Base-by-base conservation (phyloP, 225 moss, liverwort and hornwort genomes). In the Straminergon stramineum region DNA sequence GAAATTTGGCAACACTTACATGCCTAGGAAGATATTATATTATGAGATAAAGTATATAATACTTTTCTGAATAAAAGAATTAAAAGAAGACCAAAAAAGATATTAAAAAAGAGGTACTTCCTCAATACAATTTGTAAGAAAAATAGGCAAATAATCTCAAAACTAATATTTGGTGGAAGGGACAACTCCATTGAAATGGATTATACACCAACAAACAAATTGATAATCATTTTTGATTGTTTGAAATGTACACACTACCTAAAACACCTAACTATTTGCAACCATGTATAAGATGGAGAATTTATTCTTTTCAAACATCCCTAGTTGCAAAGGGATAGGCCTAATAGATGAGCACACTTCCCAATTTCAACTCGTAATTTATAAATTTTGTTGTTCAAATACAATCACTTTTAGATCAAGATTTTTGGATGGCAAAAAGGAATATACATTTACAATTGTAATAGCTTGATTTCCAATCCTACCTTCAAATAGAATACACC, bases 21-120 rank as follows among this genome's bases (percentile, higher is more conserved):
- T 0, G 1, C 26, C 14, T 15, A 5, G 15, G 15, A 14, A 71
- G 5, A 69, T 69, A 7, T 12, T 12, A 2, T 22, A 6, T 37
- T 35, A 34, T 2, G 0, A 68, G 20, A 68, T 68, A 0, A 37
- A 19, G 20, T 6, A 35, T 67, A 34, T 2, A 66, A 67, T 67
- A 19, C 19, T 67, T 66, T 10, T 19, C 5, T 35, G 10, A 10
- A 35, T 5, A 37, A 6, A 11, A 37, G 6, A 68, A 37, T 11
- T 2, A 68, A 21, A 11, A n/a, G n/a, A 20, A 68, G 37, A 68
- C 0, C 19, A 12, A 37, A 69, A 69, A 22, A n/a, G 1, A 7
- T n/a, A n/a, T 4, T 13, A n/a, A 6, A 37, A 68, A 69, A 7
- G 39, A 69, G 23, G 1, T 39, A 26, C 16, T 27, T 27, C 1